Evolutionary conservation across 768 basidiomycete species (phyloP), one percentile per base, ranked within the genome.

Genomic region (Mycena polygramma): DNA sequence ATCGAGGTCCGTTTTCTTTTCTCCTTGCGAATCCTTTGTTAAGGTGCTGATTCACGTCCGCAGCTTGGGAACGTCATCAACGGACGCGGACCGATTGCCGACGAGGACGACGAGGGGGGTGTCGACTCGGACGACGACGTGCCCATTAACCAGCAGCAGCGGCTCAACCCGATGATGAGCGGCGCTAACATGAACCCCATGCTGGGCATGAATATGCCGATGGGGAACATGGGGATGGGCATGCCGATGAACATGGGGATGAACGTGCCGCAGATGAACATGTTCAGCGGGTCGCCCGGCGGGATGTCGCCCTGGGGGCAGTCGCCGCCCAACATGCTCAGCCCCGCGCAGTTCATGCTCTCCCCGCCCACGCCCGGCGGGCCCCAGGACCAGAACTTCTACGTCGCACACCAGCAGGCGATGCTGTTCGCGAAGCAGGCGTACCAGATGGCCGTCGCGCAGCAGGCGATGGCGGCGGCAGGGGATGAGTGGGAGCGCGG

Each of bases 51-150:
- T 72, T 68, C 20, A 69, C n/a, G 39, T 68, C 13, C 71, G 54
- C 75, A 95, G 95, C 89, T 95, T 46, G 94, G 95, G n/a, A 94
- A 94, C 71, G 91, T 94, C 55, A 89, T 95, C 75, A 94, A 96
- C 77, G 93, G 94, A 8, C 89, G 85, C 41, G 90, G 89, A 20
- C 91, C 92, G 3, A 77, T 90, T 49, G 81, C 88, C 57, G 85
- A 86, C 53, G 86, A 89, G 24, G 86, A 87, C 48, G 86, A 90
- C 1, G 69, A 66, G 2, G 63, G 49, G 45, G 66, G 45, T 17
- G 85, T 10, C 41, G 41, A 41, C 41, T 41, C 41, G 41, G 41
- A 85, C 60, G 84, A 78, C 30, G 81, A 88, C 74, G 66, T 84
- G 58, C 86, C 85, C 35, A 81, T 86, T 45, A 86, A 84, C 67